Evolutionary conservation across 2,329 filamentous ascomycete genomes (phyloP).

Genomic region (Pseudogymnoascus sp.): DNA sequence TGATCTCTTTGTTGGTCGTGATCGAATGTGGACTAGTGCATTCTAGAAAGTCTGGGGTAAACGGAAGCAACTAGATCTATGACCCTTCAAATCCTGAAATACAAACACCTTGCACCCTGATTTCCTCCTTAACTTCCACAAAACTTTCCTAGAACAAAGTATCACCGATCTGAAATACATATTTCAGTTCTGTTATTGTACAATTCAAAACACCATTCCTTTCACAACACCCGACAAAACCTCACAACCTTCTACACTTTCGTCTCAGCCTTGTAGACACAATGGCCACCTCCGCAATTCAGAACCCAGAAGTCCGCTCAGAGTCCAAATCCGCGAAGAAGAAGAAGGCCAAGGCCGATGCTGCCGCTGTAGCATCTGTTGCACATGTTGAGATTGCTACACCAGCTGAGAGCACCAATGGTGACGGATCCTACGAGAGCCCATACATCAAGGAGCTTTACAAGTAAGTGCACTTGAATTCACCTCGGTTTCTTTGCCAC

Average conservation of each 20-base stretch:
- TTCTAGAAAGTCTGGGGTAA: constrained; percentile 6
- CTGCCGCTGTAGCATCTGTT: constrained; percentile 40
- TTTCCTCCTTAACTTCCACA: background rate
- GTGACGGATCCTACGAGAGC: constrained; percentile 58
- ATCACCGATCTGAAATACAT: background rate
- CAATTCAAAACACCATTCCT: background rate
- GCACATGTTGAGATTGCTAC: constrained; percentile 35
- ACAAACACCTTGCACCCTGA: constrained; percentile 5
- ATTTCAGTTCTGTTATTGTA: constrained; percentile 3
- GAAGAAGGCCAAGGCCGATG: constrained; percentile 53
- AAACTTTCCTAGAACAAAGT: background rate
- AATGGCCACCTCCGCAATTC: constrained; percentile 57
- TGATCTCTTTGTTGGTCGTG: background rate
- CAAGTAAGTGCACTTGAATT: constrained; percentile 54
- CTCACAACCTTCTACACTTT: background rate
- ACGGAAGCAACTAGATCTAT: constrained; percentile 6
- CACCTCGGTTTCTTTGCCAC: constrained; percentile 1
- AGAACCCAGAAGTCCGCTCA: constrained; percentile 52
- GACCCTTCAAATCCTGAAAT: constrained; percentile 6
- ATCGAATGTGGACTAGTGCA: constrained; percentile 1
- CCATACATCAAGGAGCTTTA: constrained; percentile 79
- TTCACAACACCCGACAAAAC: background rate
- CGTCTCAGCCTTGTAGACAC: constrained; percentile 15
- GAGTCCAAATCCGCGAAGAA: constrained; percentile 61
- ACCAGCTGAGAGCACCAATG: constrained; percentile 27